Base-by-base conservation (phyloP, 805 yeast species). In the Tanozyma kutaoensis region DNA sequence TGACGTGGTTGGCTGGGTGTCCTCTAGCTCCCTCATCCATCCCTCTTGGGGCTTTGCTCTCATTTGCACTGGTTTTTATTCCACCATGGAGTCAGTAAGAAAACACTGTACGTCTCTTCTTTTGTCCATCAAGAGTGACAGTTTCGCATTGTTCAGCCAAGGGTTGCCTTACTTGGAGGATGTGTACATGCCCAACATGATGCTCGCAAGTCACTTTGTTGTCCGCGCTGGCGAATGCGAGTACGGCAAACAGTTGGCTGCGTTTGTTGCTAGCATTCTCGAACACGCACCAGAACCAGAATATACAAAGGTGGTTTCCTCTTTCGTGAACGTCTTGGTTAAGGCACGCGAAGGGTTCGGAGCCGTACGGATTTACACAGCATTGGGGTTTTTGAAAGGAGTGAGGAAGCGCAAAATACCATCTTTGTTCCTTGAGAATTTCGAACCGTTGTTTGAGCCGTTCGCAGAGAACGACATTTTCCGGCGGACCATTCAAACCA, bases 31-130 rank as follows among this genome's bases (percentile, higher is more conserved):
- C 0, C 37, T 52, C 14, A 64, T 84, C 27, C 73, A 75, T 20
- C 61, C 75, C 1, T 60, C 75, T 1, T 84, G 93, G 86, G 76
- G 80, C 0, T 55, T 79, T 31, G 61, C 77, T 4, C 51, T 85
- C n/a, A 54, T 84, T 8, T 66, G 82, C 4, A 76, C 82, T 11
- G 95, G 93, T 0, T 63, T 81, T 37, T 68, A 61, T 26, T 82
- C 86, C 0, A 63, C 81, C 1, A 72, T 76, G 72, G 94, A 81
- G 32, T 66, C 82, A 5, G 82, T 85, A 2, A 58, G 86, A 32
- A 72, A 69, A 37, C 72, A 70, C 38, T 55, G 80, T 1, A 46
- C 76, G 36, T 58, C 62, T 2, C 42, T 80, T 24, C 53, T 81
- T 24, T 61, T 76, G 22, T 52, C 66, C 8, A 55, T 81, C 17